Evolutionary conservation across 257 asterid species (phyloP).

Genomic region (Paraleonurus japonicus): DNA sequence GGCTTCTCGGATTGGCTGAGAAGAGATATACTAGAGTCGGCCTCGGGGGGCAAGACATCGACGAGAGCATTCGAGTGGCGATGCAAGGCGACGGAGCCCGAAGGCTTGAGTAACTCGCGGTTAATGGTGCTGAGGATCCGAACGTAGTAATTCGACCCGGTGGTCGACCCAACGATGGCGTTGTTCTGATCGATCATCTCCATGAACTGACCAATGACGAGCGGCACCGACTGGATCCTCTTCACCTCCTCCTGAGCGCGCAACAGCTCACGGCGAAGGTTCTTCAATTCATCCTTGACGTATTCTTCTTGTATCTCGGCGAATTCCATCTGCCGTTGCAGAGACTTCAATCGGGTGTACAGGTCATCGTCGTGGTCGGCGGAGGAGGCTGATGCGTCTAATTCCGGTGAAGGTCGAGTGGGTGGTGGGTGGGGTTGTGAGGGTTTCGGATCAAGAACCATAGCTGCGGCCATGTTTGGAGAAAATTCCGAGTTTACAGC

Average conservation of each 20-base stretch:
- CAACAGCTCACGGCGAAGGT: constrained; percentile 79
- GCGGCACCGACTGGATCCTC: constrained; percentile 88
- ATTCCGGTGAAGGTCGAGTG: constrained; percentile 29
- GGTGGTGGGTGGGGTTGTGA: constrained; percentile 32
- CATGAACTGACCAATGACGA: constrained; percentile 89
- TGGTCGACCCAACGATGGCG: constrained; percentile 84
- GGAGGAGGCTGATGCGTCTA: constrained; percentile 22
- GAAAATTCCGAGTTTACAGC: not conserved
- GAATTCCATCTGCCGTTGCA: constrained; percentile 74
- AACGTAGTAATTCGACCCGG: constrained; percentile 78
- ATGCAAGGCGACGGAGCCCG: constrained; percentile 82
- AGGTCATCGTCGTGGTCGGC: constrained; percentile 59
- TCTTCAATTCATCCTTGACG: constrained; percentile 74
- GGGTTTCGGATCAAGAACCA: constrained; percentile 54
- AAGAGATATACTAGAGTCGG: constrained; percentile 81
- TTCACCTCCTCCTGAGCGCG: constrained; percentile 89
- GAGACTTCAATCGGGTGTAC: constrained; percentile 64
- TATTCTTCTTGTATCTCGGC: constrained; percentile 78
- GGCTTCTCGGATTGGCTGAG: constrained; percentile 89
- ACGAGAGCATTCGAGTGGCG: constrained; percentile 84
- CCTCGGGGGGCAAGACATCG: constrained; percentile 89
- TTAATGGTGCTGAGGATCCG: constrained; percentile 81
- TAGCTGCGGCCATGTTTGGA: constrained; percentile 54
- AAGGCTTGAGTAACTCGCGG: constrained; percentile 74
- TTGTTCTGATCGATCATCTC: constrained; percentile 87